phyloP scores from a whole-genome alignment of 495 filamentous ascomycete species.

The Talaromyces proteolyticus region DNA sequence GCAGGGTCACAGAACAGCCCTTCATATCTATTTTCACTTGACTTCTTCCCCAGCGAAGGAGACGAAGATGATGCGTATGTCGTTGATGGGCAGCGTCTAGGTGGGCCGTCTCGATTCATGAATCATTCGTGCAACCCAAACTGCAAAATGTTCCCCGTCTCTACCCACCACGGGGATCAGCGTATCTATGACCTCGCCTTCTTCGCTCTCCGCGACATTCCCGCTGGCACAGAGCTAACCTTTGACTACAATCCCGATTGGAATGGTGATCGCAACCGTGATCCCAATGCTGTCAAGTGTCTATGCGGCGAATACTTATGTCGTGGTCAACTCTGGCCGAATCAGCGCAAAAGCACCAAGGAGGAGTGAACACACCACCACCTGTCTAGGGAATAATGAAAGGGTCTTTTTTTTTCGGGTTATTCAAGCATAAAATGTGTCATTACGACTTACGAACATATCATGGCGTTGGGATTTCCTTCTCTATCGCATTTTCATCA shows the following conservation, averaged over 20 bases:
- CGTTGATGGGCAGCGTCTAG: slow-evolving; percentile 54
- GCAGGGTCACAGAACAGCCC: slow-evolving; percentile 29
- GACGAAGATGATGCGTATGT: slow-evolving; percentile 34
- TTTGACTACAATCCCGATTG: slow-evolving; percentile 73
- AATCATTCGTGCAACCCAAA: slow-evolving; percentile 69
- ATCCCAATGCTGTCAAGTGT: slow-evolving; percentile 54
- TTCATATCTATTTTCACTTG: slow-evolving; percentile 78
- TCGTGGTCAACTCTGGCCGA: slow-evolving; percentile 60
- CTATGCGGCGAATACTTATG: slow-evolving; percentile 63
- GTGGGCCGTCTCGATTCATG: slow-evolving; percentile 55
- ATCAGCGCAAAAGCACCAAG: slow-evolving; percentile 28
- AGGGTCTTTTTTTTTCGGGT: not conserved
- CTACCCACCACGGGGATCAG: slow-evolving; percentile 68
- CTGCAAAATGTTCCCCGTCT: slow-evolving; percentile 76
- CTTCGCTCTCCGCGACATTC: slow-evolving; percentile 70
- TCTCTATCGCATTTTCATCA: no score
- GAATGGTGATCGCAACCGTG: slow-evolving; percentile 42
- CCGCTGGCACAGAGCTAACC: slow-evolving; percentile 65
- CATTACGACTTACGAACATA: no score
- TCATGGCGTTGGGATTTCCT: no score
- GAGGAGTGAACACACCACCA: not conserved
- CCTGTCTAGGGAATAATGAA: no score
- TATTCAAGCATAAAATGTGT: not conserved
- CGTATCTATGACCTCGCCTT: slow-evolving; percentile 81
- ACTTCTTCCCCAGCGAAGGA: slow-evolving; percentile 59